A percentile compares a stretch with the other conserved stretches of the same genome.
Evolutionary conservation across 352 stramenopile species (phyloP).

Genomic region (Pythium vanterpoolii): DNA sequence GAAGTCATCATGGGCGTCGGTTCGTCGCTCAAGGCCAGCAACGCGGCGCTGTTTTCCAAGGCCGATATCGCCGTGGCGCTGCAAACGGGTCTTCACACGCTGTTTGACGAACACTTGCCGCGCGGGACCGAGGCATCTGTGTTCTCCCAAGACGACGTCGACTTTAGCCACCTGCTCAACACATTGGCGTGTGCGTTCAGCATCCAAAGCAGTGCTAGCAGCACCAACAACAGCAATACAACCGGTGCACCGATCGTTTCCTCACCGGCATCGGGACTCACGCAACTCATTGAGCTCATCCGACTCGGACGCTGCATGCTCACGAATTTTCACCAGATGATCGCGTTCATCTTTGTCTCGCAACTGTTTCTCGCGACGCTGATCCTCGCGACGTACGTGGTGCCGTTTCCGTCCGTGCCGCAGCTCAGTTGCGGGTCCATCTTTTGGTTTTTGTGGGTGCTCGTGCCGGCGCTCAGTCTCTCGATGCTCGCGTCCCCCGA

Average conservation of each 20-base stretch:
- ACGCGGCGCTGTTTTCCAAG: constrained; percentile 73
- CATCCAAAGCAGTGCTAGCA: constrained; percentile 45
- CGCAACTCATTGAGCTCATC: constrained; percentile 79
- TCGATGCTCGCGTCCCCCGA: constrained; percentile 72
- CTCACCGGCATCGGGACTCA: constrained; percentile 49
- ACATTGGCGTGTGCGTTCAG: constrained; percentile 76
- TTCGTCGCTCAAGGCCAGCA: constrained; percentile 71
- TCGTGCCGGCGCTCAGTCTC: constrained; percentile 72
- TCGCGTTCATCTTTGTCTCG: constrained; percentile 84
- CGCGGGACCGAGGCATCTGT: constrained; percentile 53
- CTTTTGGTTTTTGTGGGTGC: constrained; percentile 80
- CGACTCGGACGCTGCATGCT: constrained; percentile 72
- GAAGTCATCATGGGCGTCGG: constrained; percentile 83
- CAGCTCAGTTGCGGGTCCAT: constrained; percentile 75
- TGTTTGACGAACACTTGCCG: constrained; percentile 69
- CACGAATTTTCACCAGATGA: constrained; percentile 83
- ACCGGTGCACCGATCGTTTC: too few species aligned
- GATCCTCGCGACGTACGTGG: constrained; percentile 58
- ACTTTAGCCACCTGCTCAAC: constrained; percentile 84
- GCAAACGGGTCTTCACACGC: constrained; percentile 56
- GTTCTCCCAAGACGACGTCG: constrained; percentile 68
- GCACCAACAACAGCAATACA: constrained; percentile 9
- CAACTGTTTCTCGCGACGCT: constrained; percentile 77
- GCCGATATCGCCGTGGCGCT: constrained; percentile 69
- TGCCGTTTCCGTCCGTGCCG: constrained; percentile 75